These are phyloP conservation scores for Candida freyschussii DNA, from an alignment of 1,139 yeast species.

Conservation along the genomic window DNA sequence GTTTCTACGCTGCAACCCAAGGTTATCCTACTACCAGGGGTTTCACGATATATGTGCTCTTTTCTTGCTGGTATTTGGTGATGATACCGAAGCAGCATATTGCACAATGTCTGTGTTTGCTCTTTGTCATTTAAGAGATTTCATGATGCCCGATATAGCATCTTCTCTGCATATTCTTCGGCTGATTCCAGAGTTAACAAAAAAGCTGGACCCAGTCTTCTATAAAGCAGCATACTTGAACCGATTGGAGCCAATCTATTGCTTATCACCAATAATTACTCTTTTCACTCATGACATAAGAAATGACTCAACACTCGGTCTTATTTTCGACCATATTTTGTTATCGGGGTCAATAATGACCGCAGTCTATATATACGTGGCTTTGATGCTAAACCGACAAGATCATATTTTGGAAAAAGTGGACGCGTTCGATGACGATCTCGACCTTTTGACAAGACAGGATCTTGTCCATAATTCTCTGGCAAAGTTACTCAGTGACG, in stretches of 20 bases:
- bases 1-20: conserved; percentile 57
- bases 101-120: conserved; percentile 53
- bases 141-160: conserved; percentile 67
- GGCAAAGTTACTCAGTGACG: conserved; percentile 11
- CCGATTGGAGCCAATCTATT: conserved; percentile 52
- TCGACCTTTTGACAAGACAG: conserved; percentile 8
- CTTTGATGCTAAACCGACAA: conserved; percentile 43
- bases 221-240: conserved; percentile 46
- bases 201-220: conserved; percentile 45
- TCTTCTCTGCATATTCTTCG: conserved; percentile 62
- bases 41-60: conserved; percentile 82
- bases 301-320: conserved; percentile 43
- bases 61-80: conserved; percentile 52
- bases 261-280: conserved; percentile 73
- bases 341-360: conserved; percentile 41
- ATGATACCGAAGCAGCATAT: conserved; percentile 34
- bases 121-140: conserved; percentile 68
- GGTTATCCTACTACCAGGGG: conserved; percentile 81
- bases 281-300: conserved; percentile 70
- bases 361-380: conserved; percentile 52
- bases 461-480: conserved; percentile 21
- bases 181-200: conserved; percentile 59
- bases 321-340: conserved; percentile 60
- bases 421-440: conserved; percentile 5
- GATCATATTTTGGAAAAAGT: conserved; percentile 34